A percentile compares a stretch with the other conserved stretches of the same genome.
Conservation (phyloP, 2,329 filamentous ascomycete species). For the Waltergamsia citrina region DNA sequence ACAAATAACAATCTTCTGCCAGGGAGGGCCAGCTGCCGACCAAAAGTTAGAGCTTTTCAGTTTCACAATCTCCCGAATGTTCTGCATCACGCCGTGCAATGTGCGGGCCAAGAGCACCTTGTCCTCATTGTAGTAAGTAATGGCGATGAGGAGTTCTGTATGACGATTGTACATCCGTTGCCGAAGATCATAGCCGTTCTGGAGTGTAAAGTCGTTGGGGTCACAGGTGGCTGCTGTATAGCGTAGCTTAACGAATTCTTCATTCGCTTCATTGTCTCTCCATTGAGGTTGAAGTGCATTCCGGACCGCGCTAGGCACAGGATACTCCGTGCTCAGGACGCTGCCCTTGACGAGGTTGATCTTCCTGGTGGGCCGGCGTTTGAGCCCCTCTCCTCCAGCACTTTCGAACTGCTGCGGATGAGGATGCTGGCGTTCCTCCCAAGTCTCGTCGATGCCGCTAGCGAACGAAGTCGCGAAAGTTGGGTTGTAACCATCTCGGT, state of each 20-base stretch:
- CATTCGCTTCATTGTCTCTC: conserved; percentile 70
- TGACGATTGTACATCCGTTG: conserved; percentile 94
- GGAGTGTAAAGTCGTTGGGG: conserved; percentile 88
- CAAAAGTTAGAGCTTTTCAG: conserved; percentile 94
- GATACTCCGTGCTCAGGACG: conserved; percentile 87
- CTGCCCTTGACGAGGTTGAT: conserved; percentile 90
- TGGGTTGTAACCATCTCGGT: too few species aligned
- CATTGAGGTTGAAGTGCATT: conserved; percentile 88
- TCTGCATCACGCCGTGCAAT: conserved; percentile 91
- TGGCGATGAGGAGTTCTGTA: conserved; percentile 84
- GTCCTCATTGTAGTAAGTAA: conserved; percentile 96
- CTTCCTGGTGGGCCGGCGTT: conserved; percentile 82
- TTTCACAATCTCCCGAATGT: conserved; percentile 91
- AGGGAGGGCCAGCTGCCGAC: conserved; percentile 91
- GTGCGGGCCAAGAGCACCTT: conserved; percentile 81
- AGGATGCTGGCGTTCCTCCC: conserved; percentile 59
- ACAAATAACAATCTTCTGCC: conserved; percentile 94
- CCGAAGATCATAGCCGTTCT: conserved; percentile 90
- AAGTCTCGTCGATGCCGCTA: conserved; percentile 45
- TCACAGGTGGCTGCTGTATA: conserved; percentile 92
- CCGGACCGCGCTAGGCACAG: conserved; percentile 84
- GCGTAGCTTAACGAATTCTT: conserved; percentile 91
- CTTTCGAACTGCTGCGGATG: too few species aligned
- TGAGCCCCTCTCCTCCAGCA: too few species aligned
- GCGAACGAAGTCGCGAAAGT: too few species aligned